Conservation (phyloP, 2,329 filamentous ascomycete genomes). For the Ambrosiella xylebori region DNA sequence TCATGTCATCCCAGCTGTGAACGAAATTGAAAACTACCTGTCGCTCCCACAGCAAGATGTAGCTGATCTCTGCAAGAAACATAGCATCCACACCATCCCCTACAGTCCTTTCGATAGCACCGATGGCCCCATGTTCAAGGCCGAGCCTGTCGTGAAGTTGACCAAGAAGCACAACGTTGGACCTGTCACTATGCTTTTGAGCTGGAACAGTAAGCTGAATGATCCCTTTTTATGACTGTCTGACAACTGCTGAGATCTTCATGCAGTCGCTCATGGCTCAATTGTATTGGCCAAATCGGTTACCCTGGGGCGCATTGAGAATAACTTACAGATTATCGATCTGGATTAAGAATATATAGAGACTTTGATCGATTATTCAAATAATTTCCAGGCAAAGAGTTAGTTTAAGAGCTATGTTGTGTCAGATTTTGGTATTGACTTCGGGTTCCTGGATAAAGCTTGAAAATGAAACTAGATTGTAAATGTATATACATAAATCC, state of each 20-base stretch:
- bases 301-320: slow-evolving; percentile 47
- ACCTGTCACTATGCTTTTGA: slow-evolving; percentile 47
- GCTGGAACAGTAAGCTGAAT: slow-evolving; percentile 46
- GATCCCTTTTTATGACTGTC: background rate
- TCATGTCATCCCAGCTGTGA: slow-evolving; percentile 40
- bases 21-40: slow-evolving; percentile 54
- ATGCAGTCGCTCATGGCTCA: slow-evolving; percentile 45
- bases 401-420: slow-evolving; percentile 47
- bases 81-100: slow-evolving; percentile 43
- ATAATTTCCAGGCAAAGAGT: slow-evolving; percentile 29
- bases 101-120: slow-evolving; percentile 51
- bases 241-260: background rate
- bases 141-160: slow-evolving; percentile 44
- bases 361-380: slow-evolving; percentile 40
- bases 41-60: slow-evolving; percentile 46
- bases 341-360: slow-evolving; percentile 46
- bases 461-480: slow-evolving; percentile 13
- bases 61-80: slow-evolving; percentile 36
- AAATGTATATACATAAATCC: too few relatives aligned
- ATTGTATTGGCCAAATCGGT: slow-evolving; percentile 62
- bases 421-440: slow-evolving; percentile 49
- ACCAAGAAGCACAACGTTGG: slow-evolving; percentile 45
- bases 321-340: slow-evolving; percentile 49
- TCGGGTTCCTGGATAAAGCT: slow-evolving; percentile 55
- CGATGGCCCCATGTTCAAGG: slow-evolving; percentile 45